Percentiles rank a stretch among this genome's conserved stretches.
These are phyloP conservation scores for Jaminaea rosea DNA, from an alignment of 1,284 basidiomycete genomes.

Conservation along the genomic window DNA sequence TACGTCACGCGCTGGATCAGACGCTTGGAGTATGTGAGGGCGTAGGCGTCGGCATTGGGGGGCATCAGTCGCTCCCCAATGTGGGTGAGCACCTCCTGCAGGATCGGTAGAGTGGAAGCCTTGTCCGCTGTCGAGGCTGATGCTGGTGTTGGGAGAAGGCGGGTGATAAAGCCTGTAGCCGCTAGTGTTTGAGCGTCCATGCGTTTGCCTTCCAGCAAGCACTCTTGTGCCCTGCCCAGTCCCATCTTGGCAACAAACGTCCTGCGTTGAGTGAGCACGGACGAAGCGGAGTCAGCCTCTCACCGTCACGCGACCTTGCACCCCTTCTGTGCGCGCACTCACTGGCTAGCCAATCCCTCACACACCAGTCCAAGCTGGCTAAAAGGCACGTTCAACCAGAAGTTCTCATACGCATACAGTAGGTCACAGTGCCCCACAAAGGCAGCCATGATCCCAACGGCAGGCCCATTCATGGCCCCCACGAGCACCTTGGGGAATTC, in stretches of 20 bases:
- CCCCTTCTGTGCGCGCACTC: too few relatives aligned
- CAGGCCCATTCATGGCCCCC: constrained; percentile 29
- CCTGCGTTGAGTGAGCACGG: too few relatives aligned
- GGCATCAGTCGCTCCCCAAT: constrained; percentile 18
- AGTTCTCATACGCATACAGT: constrained; percentile 25
- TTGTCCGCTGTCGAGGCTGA: constrained; percentile 1
- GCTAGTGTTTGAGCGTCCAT: constrained; percentile 20
- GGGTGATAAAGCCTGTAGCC: constrained; percentile 24
- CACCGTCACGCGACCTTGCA: too few relatives aligned
- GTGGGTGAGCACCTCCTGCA: constrained; percentile 16
- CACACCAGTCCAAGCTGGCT: constrained; percentile 23
- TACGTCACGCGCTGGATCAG: constrained; percentile 25
- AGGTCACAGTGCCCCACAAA: constrained; percentile 26
- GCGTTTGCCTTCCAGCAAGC: constrained; percentile 19
- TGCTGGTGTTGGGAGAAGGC: background rate
- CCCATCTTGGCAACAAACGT: constrained; percentile 25
- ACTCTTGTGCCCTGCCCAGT: constrained; percentile 23
- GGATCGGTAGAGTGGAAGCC: constrained; percentile 11
- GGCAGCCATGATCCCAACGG: constrained; percentile 23
- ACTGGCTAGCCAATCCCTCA: constrained; percentile 18
- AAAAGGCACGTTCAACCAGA: constrained; percentile 30
- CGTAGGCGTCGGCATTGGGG: constrained; percentile 18
- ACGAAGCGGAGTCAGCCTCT: too few relatives aligned
- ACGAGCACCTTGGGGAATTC: constrained; percentile 23
- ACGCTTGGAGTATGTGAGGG: constrained; percentile 27